Conservation (phyloP, 2,329 filamentous ascomycete species). For the Aspergillus oerlinghausenensis region DNA sequence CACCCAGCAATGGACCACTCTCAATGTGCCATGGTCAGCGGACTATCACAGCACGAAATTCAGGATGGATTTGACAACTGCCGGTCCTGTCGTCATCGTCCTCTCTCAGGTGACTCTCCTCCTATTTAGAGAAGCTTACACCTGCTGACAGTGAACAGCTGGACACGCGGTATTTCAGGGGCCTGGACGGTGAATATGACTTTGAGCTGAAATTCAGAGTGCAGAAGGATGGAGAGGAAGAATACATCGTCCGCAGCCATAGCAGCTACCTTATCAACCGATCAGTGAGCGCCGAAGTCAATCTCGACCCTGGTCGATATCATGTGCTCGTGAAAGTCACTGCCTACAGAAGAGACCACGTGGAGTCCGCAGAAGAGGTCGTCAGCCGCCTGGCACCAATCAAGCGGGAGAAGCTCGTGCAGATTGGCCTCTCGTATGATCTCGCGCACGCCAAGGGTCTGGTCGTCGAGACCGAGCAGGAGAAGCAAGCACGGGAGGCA, state of each 20-base stretch:
- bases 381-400: slow-evolving; percentile 60
- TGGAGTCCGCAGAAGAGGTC: slow-evolving; percentile 60
- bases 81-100: slow-evolving; percentile 54
- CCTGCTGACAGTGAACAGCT: slow-evolving; percentile 34
- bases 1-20: slow-evolving; percentile 57
- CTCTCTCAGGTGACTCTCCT: slow-evolving; percentile 46
- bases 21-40: slow-evolving; percentile 57
- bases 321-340: slow-evolving; percentile 71
- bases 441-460: slow-evolving; percentile 44
- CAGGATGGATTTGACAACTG: slow-evolving; percentile 48
- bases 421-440: slow-evolving; percentile 45
- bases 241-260: slow-evolving; percentile 55
- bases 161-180: slow-evolving; percentile 57
- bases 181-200: slow-evolving; percentile 53
- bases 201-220: slow-evolving; percentile 57
- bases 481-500: slow-evolving; percentile 30
- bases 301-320: slow-evolving; percentile 70
- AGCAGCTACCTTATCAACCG: slow-evolving; percentile 61
- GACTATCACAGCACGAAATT: slow-evolving; percentile 60
- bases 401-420: slow-evolving; percentile 64
- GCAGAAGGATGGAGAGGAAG: slow-evolving; percentile 56
- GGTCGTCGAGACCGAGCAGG: slow-evolving; percentile 35
- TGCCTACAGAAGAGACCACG: slow-evolving; percentile 52
- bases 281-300: slow-evolving; percentile 71
- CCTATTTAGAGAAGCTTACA: not conserved